Evolutionary conservation across 2,329 filamentous ascomycete genomes (phyloP), one percentile per base, ranked within the genome.

Genomic region (Pseudohalonectria lignicola): DNA sequence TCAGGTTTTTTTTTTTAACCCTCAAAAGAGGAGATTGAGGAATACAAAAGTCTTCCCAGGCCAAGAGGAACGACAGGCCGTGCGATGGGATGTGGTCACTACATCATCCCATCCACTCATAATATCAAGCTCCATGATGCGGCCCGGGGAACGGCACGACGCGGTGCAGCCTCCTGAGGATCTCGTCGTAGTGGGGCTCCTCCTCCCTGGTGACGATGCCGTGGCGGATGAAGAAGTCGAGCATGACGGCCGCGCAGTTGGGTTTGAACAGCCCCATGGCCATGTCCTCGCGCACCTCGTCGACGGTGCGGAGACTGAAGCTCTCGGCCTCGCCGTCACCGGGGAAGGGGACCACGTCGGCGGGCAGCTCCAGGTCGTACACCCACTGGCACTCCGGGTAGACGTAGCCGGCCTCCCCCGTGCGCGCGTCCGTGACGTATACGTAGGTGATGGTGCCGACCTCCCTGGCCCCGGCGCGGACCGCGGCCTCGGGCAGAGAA

Each of bases 331-430:
- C 92, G 38, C 82, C 79, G 57, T 98, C 92, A 41, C 82, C 80
- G 15, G 90, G 88, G 53, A 71, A 73, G 11, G 83, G 87, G 26
- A 75, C 63, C 4, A 86, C 68, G 42, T 78, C 76, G 5, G 65
- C 60, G 2, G 80, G 73, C 45, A 98, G 64, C 57, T 86, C 79
- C 44, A 96, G 64, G 56, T 98, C 87, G 61, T 92, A 98, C 32
- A 94, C 67, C 66, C 87, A 95, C 61, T 96, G 82, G 51, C 79
- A 80, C 61, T 96, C 92, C 0, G 92, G 92, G 61, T 94, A 90
- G 53, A 94, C 69, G 51, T 93, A 68, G 10, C 80, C 82, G 9
- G 71, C 76, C 61, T 95, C 86, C 10, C 86, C 86, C 3, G 86
- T 79, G 25, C 76, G 69, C 49, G 74, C 65, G 51, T 86, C 80